Conservation (phyloP, 202 grass and related monocot genomes). For the Schoenoplectus triqueter region DNA sequence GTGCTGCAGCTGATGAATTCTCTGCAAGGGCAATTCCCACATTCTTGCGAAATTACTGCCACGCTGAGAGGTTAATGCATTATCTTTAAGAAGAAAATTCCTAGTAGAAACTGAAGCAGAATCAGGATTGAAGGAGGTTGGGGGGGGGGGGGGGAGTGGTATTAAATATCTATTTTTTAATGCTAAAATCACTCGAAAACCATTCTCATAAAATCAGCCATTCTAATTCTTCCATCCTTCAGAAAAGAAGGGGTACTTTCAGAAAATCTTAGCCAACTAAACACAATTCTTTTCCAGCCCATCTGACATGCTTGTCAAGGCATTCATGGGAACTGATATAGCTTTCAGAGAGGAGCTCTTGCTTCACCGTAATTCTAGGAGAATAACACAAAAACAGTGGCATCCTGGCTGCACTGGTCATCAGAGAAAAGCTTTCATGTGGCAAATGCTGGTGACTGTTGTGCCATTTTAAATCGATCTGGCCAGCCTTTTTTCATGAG, state of each 20-base stretch:
- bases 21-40: constrained; percentile 76
- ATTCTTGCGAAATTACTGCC: constrained; percentile 63
- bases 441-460: constrained; percentile 98
- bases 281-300: constrained; percentile 60
- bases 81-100: not conserved
- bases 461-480: constrained; percentile 73
- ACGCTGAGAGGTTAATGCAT: constrained; percentile 51
- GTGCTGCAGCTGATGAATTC: constrained; percentile 92
- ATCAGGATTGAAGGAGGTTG: too few species aligned
- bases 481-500: constrained; percentile 83
- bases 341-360: constrained; percentile 84
- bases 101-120: not conserved
- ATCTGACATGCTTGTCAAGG: constrained; percentile 66
- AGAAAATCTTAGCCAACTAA: constrained; percentile 30
- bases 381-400: constrained; percentile 70
- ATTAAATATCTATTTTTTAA: too few species aligned
- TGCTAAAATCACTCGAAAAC: too few species aligned
- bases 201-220: too few species aligned
- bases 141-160: too few species aligned
- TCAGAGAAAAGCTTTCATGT: constrained; percentile 86
- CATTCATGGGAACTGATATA: constrained; percentile 73
- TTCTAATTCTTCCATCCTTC: too few species aligned
- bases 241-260: constrained; percentile 19
- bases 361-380: constrained; percentile 67
- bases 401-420: constrained; percentile 86